phyloP scores from a whole-genome alignment of 768 basidiomycete species.

The Chiua virens region DNA sequence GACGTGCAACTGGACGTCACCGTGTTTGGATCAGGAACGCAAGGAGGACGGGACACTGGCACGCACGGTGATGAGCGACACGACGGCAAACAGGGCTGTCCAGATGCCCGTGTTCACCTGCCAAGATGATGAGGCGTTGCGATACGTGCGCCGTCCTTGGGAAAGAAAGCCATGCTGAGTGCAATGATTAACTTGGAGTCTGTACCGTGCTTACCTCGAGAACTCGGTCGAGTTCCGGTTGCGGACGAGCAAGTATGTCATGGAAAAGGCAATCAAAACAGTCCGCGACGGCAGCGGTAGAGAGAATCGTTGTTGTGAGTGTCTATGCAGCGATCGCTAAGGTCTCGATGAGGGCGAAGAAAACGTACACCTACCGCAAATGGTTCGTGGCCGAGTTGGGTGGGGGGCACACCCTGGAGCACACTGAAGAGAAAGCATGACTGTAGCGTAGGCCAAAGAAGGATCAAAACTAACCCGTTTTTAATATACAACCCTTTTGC shows the following conservation, averaged over 20 bases:
- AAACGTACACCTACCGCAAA: neutral
- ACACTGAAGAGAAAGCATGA: no score
- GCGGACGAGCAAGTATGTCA: neutral
- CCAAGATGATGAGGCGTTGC: conserved; percentile 6
- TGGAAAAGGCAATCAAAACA: neutral
- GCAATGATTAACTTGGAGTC: no score
- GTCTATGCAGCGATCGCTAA: neutral
- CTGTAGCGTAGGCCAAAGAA: neutral
- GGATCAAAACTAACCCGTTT: neutral
- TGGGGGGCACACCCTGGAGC: no score
- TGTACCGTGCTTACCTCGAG: neutral
- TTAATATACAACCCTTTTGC: neutral
- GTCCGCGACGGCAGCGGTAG: neutral
- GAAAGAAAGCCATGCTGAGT: neutral
- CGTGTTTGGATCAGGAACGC: neutral
- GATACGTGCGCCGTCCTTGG: conserved; percentile 7
- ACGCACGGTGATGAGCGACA: conserved; percentile 43
- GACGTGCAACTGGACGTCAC: neutral
- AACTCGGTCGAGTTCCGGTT: neutral
- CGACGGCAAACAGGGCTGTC: conserved; percentile 50
- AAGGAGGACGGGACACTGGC: no score
- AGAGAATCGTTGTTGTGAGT: neutral
- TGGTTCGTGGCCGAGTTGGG: no score
- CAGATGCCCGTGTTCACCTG: conserved; percentile 38
- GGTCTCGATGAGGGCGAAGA: no score